Conservation (phyloP, 148 eudicot genomes). For the Vaccinium myrtillus region DNA sequence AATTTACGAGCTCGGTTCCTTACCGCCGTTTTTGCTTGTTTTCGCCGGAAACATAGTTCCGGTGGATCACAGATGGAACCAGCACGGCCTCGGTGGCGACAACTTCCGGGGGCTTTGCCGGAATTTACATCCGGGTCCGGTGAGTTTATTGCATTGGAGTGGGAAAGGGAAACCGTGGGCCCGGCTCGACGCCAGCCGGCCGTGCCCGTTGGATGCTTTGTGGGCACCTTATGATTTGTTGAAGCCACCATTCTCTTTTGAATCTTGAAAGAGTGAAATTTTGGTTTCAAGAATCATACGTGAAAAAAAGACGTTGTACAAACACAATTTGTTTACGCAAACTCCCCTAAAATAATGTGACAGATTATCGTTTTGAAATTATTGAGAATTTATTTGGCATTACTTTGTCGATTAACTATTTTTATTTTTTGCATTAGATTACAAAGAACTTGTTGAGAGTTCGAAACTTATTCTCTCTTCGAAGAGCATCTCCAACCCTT, state of each 20-base stretch:
- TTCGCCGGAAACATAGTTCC: slow-evolving; percentile 43
- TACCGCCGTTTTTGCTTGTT: slow-evolving; percentile 54
- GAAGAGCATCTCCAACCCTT: too few species aligned
- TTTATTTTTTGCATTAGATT: too few species aligned
- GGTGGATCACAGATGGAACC: slow-evolving; percentile 39
- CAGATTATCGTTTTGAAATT: too few species aligned
- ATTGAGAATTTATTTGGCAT: too few species aligned
- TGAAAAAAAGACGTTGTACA: not conserved
- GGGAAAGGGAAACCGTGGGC: slow-evolving; percentile 43
- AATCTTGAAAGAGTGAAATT: slow-evolving; percentile 9
- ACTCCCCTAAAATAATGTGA: not conserved
- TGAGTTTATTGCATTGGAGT: slow-evolving; percentile 41
- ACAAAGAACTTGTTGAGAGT: too few species aligned
- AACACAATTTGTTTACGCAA: not conserved
- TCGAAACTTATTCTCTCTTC: too few species aligned
- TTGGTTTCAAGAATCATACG: not conserved
- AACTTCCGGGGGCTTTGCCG: slow-evolving; percentile 45
- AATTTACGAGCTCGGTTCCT: slow-evolving; percentile 45
- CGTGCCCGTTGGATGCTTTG: slow-evolving; percentile 34
- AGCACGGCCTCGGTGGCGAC: slow-evolving; percentile 54
- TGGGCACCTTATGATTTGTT: slow-evolving; percentile 41
- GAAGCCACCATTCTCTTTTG: slow-evolving; percentile 27
- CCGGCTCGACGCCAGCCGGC: slow-evolving; percentile 31
- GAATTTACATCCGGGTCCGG: slow-evolving; percentile 37
- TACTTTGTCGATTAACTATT: too few species aligned